A percentile compares a stretch with the other conserved stretches of the same genome.
These are phyloP conservation scores for Trametes hirsuta DNA, from an alignment of 1,284 basidiomycete species.

Conservation along the genomic window DNA sequence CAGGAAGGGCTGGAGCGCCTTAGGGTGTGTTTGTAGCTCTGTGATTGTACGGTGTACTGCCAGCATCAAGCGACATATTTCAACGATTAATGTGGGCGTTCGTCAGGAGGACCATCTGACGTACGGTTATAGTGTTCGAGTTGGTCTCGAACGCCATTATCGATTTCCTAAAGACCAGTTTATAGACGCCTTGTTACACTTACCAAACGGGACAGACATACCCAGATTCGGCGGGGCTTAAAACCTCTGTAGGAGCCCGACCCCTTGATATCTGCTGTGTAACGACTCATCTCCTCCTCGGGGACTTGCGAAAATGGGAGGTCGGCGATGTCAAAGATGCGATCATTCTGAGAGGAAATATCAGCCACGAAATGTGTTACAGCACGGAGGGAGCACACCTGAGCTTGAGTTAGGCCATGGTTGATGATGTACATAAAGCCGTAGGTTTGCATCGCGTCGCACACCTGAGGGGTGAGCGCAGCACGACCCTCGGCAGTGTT, in stretches of 20 bases:
- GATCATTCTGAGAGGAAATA: constrained; percentile 30
- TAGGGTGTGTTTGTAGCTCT: constrained; percentile 46
- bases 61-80: not conserved
- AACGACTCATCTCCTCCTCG: constrained; percentile 60
- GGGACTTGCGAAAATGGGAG: constrained; percentile 56
- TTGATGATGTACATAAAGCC: constrained; percentile 69
- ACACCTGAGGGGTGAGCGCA: constrained; percentile 51
- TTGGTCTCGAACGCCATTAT: constrained; percentile 60
- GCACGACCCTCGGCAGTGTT: constrained; percentile 49
- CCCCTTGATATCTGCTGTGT: constrained; percentile 50
- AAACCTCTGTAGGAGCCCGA: constrained; percentile 64
- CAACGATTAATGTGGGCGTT: too few relatives aligned
- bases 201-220: constrained; percentile 26
- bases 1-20: constrained; percentile 54
- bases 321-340: constrained; percentile 68
- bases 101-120: constrained; percentile 10
- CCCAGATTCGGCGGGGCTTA: constrained; percentile 59
- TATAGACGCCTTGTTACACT: not conserved
- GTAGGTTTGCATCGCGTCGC: constrained; percentile 60
- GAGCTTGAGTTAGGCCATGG: constrained; percentile 52
- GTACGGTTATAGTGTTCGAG: constrained; percentile 62
- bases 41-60: constrained; percentile 54
- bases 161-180: constrained; percentile 46
- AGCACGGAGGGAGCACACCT: constrained; percentile 37
- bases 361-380: not conserved